phyloP scores from a whole-genome alignment of 1,284 basidiomycete genomes.

The Pascua sp. region DNA sequence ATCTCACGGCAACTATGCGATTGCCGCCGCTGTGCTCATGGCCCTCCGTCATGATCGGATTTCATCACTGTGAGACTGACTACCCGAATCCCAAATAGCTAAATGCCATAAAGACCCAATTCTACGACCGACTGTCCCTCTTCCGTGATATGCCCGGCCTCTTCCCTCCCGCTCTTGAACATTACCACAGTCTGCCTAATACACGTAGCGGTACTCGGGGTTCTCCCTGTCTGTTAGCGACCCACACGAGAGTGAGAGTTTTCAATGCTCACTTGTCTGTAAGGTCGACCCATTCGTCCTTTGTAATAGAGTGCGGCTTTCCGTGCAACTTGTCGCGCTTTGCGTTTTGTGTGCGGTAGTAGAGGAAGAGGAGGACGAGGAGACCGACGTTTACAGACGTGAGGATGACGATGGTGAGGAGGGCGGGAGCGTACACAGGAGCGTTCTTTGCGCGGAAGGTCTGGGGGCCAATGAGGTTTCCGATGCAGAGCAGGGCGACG shows the following conservation, averaged over 20 bases:
- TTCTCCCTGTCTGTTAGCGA: conserved; percentile 8
- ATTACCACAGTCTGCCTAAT: neutral
- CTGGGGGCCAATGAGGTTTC: conserved; percentile 13
- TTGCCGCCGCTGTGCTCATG: too few species aligned
- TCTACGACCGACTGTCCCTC: too few species aligned
- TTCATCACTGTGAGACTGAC: too few species aligned
- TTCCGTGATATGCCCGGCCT: too few species aligned
- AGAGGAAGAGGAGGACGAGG: neutral
- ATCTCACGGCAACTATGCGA: too few species aligned
- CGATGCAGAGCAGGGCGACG: conserved; percentile 7
- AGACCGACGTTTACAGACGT: neutral
- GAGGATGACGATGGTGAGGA: conserved; percentile 1
- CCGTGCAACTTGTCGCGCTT: neutral
- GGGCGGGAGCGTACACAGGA: conserved; percentile 6
- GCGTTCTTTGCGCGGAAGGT: conserved; percentile 5
- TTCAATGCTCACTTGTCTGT: neutral
- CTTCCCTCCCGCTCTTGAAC: neutral
- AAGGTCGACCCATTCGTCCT: neutral
- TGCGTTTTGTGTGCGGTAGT: neutral
- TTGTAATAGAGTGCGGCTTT: neutral
- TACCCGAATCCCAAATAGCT: too few species aligned
- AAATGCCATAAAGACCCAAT: too few species aligned
- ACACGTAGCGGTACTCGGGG: conserved; percentile 6
- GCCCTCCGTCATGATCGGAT: too few species aligned
- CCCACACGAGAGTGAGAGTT: neutral